Evolutionary conservation across 371 early-diverging fungal species (phyloP), one percentile per base, ranked within the genome.

Genomic region (Mortierella sp.): DNA sequence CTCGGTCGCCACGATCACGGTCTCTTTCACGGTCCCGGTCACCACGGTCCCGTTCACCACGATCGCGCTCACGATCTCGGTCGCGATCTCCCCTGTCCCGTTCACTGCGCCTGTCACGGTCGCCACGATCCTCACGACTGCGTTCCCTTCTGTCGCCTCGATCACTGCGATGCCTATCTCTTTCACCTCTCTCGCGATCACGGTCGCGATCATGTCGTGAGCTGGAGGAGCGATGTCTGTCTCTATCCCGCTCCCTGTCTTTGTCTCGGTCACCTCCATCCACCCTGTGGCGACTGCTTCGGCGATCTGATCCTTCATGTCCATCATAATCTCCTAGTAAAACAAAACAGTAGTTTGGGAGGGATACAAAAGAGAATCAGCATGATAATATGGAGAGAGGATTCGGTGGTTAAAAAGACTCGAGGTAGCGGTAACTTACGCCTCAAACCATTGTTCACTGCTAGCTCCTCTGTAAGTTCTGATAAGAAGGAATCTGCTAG

Each of bases 121-220:
- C 10, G 34, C 66, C 78, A 14, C 56, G 46, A 65, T 34, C 85
- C 71, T 61, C 61, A 23, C 61, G 61, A 30, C 61, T 61, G 43
- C 61, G 61, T n/a, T 61, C 61, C 19, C 45, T 18, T 45, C 53
- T 51, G 6, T 61, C 60, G 31, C 84, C 57, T 63, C 86, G 78
- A 39, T 84, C 84, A 21, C 81, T 59, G 48, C 82, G 81, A 43
- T 76, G 80, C 60, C 83, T 67, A 50, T 72, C 71, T 62, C 83
- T 67, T 49, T 72, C 71, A 39, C 82, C 64, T 47, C 78, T 64
- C 48, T 74, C 68, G 58, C 73, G 73, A 19, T 72, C 67, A 34
- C 78, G 67, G 45, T 78, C 71, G 39, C 71, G 72, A 39, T 74
- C 76, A 61, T 80, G 70, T 57, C 78, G 64, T 38, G 67, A 74